Base-by-base conservation (phyloP, 2,329 filamentous ascomycete species). In the Myriosclerotinia duriaeana region DNA sequence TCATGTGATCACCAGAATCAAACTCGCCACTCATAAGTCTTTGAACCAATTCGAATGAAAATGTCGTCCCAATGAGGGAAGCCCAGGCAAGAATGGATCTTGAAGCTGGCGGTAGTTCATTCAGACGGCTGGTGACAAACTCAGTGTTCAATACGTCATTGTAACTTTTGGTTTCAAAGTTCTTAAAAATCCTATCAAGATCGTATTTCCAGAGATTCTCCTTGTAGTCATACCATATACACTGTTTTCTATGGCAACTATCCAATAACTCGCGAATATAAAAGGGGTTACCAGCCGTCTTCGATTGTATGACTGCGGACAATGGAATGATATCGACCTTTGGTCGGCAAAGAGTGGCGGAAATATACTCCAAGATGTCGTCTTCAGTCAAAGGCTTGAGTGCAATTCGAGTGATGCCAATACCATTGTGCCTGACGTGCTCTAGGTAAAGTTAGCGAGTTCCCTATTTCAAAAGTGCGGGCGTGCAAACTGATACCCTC, bases 191-290 rank as follows among this genome's bases (percentile, higher is more conserved):
- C 70, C 85, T 87, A 77, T 97, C 93, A 14, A 97, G 80, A 74
- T 96, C 90, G 75, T 89, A 97, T 54, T 89, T 84, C 94, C 94
- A 98, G 55, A 85, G 84, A 56, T 88, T 91, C 70, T 89, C 86
- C 72, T 87, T 88, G 83, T 95, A 97, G 69, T 93, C 92, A 77
- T 96, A 97, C 85, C 89, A 96, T 60, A 97, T 90, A 76, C 91
- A 96, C 71, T 89, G 89, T 75, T 92, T 95, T 52, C 91, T 87
- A 76, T 96, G 89, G 76, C 92, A 96, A 3, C 90, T 89, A 74
- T 91, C 91, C 5, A 97, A 84, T 85, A 97, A 96, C 78, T 97
- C 92, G 65, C 92, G 85, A 77, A 97, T 90, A 74, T 95, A 96
- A 74, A 97, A 97, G 12, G 66, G 89, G 69, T 96, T 97, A 1